Evolutionary conservation across 495 filamentous ascomycete species (phyloP).

Genomic region (Neurospora tetrasperma): DNA sequence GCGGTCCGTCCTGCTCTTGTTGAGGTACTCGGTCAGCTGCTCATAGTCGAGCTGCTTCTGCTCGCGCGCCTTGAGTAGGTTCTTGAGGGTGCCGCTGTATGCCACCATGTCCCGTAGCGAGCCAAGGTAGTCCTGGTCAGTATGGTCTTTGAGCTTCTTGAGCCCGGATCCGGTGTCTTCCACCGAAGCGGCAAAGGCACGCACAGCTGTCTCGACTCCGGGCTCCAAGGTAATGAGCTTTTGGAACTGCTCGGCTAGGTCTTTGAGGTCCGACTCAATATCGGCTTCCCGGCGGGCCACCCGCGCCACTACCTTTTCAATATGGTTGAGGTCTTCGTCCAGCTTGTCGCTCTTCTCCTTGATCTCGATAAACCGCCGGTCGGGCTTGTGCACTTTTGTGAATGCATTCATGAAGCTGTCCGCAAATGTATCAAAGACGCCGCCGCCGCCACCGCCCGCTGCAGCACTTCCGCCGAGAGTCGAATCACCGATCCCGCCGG

Average conservation of each 20-base stretch:
- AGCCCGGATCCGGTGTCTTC: conserved; percentile 71
- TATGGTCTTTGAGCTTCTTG: conserved; percentile 72
- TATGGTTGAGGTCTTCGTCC: conserved; percentile 84
- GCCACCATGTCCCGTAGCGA: conserved; percentile 87
- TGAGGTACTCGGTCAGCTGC: conserved; percentile 88
- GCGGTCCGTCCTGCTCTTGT: conserved; percentile 78
- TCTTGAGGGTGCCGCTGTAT: conserved; percentile 74
- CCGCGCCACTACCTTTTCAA: conserved; percentile 85
- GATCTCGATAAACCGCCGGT: conserved; percentile 89
- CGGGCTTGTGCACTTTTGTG: conserved; percentile 88
- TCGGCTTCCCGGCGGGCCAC: conserved; percentile 83
- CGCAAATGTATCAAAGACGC: conserved; percentile 86
- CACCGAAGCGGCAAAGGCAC: conserved; percentile 75
- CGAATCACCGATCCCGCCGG: conserved; percentile 2
- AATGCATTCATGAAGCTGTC: conserved; percentile 98
- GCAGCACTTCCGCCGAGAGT: conserved; percentile 10
- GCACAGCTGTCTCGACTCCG: conserved; percentile 68
- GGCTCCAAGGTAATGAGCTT: conserved; percentile 85
- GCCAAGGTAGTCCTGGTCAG: conserved; percentile 90
- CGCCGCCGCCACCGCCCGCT: conserved; percentile 36
- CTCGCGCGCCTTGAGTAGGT: conserved; percentile 84
- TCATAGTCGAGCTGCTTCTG: conserved; percentile 98
- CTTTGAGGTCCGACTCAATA: conserved; percentile 77
- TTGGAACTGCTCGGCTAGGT: conserved; percentile 87
- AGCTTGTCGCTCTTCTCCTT: conserved; percentile 89